Base-by-base conservation (phyloP, 2,329 filamentous ascomycete species). In the Phialophora verrucosa region DNA sequence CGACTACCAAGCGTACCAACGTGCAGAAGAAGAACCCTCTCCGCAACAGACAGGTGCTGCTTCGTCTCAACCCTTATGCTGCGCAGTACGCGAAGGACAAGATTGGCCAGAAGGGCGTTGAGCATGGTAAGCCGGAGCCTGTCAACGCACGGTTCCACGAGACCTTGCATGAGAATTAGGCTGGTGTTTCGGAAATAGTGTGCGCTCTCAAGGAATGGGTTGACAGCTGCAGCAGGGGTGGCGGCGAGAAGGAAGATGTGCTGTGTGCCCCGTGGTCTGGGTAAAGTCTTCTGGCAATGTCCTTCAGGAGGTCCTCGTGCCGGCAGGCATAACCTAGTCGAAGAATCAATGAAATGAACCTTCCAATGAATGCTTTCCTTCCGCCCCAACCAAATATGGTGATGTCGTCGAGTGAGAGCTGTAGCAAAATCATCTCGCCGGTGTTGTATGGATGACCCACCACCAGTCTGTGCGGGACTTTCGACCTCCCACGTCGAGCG, bases 21-120 rank as follows among this genome's bases (percentile, higher is more conserved):
- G 92, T 97, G 75, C 94, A 97, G 89, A 99, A 99, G 93, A 98
- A 98, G 93, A 99, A 99, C 89, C 95, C 95, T 78, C 93, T 99
- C 75, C 87, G 87, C 84, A 99, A 99, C 91, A 96, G 93, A 89
- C 95, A 98, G 88, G 91, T 99, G 75, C 88, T 97, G 83, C 91
- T 99, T 80, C 91, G 95, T 78, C 91, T 99, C 82, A 99, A 99
- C 90, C 95, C 95, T 72, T 99, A 99, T 84, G 94, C 95, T 75
- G 86, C 90, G 76, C 89, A 91, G 71, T 99, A 96, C 84, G 85
- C 89, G 76, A 92, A 96, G 87, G 88, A 92, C 78, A 90, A 92
- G 84, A 82, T 95, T 67, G 92, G 92, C 74, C 86, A 90, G 82
- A 83, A 88, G 83, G 86, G 88, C 82, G 75, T 87, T 72, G 82